A percentile compares a stretch with the other conserved stretches of the same genome.
These are phyloP conservation scores for Trichocomaceae sp. DNA, from an alignment of 2,329 filamentous ascomycete species.

Conservation along the genomic window DNA sequence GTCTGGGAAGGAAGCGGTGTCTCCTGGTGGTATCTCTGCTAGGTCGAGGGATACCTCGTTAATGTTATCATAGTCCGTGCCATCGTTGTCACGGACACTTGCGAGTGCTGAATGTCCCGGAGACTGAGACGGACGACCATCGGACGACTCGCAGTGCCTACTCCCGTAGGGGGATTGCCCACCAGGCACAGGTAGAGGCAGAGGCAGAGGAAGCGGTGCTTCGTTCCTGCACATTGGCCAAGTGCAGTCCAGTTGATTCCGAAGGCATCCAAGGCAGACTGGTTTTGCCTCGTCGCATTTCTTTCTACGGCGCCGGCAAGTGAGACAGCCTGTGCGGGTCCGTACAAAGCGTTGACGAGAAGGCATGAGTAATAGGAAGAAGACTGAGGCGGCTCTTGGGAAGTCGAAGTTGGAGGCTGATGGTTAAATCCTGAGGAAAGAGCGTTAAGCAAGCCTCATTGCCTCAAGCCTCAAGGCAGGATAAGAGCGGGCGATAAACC, in stretches of 20 bases:
- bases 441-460: too few species aligned
- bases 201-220: not conserved
- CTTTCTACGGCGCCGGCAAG: slow-evolving; percentile 1
- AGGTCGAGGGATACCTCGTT: not conserved
- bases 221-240: not conserved
- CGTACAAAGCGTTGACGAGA: not conserved
- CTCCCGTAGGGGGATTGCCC: not conserved
- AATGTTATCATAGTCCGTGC: not conserved
- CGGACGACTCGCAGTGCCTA: not conserved
- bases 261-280: not conserved
- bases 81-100: not conserved
- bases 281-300: slow-evolving; percentile 4
- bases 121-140: not conserved
- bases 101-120: not conserved
- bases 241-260: not conserved
- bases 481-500: too few species aligned
- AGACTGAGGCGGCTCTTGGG: not conserved
- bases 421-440: too few species aligned
- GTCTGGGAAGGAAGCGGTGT: not conserved
- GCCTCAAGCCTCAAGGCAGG: too few species aligned
- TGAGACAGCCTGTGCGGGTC: not conserved
- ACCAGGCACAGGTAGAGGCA: not conserved
- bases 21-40: not conserved
- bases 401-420: too few species aligned
- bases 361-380: not conserved